Base-by-base conservation (phyloP, 1,139 yeast genomes). In the Zygosaccharomyces sapae region DNA sequence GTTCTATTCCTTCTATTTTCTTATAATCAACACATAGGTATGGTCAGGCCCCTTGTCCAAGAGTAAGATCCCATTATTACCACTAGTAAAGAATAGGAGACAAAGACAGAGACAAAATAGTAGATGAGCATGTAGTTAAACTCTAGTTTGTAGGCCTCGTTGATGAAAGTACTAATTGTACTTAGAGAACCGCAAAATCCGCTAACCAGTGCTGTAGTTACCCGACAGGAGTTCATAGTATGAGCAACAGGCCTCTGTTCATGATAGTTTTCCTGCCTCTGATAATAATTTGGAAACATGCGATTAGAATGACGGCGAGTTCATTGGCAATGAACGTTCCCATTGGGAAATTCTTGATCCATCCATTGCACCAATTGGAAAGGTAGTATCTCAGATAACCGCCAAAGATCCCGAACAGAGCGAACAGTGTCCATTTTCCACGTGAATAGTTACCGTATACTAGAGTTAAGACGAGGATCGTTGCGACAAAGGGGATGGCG, bases 171-270 rank as follows among this genome's bases (percentile, higher is more conserved):
- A 47, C 89, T 81, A 33, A 86, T 78, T 0, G 96, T 89, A 33
- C 92, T 81, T 41, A 86, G 66, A 3, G 81, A 74, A 0, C 95
- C 96, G 61, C 94, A 83, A 52, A 81, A 83, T 0, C 96, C 96
- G 54, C 78, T 77, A 9, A 70, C 73, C 1, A 87, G 64, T 0
- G 86, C 95, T 7, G 57, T 58, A 0, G 85, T 57, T 2, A 83
- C 78, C 33, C 76, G 78, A 52, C 86, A 76, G 1, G 74, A 66
- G 2, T 75, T 56, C 0, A 57, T 38, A 31, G 63, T 59, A 0
- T 65, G 51, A 1, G 78, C 63, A 4, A 81, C 57, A 2, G 66
- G 58, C 1, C 44, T 43, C 0, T 56, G 47, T 0, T 45, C 55
- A 13, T 39, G 45, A 16, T 38, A 30, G 48, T 46, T 50, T 34